Conservation (phyloP, 306 rosid species). For the Corylus americana region DNA sequence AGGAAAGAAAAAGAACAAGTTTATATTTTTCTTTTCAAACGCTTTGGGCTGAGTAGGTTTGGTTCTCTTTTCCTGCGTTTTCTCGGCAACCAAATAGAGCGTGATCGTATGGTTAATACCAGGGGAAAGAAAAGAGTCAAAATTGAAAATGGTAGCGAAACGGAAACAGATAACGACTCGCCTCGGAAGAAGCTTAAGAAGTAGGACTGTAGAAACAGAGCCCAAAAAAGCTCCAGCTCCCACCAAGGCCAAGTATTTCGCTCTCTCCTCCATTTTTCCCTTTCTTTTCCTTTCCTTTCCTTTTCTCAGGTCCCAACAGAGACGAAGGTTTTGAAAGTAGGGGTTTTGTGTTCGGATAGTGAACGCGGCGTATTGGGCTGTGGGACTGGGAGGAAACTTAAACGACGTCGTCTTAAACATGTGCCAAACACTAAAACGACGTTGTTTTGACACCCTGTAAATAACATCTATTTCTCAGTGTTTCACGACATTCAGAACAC, state of each 20-base stretch:
- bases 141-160: background rate
- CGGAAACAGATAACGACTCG: conserved; percentile 19
- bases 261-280: conserved; percentile 48
- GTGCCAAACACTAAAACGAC: no score
- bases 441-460: no score
- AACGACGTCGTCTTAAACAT: no score
- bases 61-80: background rate
- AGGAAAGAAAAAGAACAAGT: background rate
- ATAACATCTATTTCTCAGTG: no score
- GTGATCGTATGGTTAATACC: background rate
- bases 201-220: conserved; percentile 65
- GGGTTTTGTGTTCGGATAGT: background rate
- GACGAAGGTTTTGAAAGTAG: background rate
- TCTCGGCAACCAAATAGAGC: background rate
- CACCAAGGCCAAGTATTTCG: conserved; percentile 51
- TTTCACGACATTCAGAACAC: no score
- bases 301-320: background rate
- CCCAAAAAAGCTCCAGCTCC: conserved; percentile 82
- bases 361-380: background rate
- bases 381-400: no score
- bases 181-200: conserved; percentile 71
- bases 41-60: background rate
- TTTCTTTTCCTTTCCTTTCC: background rate
- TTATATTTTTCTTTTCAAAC: background rate
- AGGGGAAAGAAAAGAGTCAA: background rate